Evolutionary conservation across 2,329 filamentous ascomycete genomes (phyloP).

Genomic region (Lasiodiplodia sp.): DNA sequence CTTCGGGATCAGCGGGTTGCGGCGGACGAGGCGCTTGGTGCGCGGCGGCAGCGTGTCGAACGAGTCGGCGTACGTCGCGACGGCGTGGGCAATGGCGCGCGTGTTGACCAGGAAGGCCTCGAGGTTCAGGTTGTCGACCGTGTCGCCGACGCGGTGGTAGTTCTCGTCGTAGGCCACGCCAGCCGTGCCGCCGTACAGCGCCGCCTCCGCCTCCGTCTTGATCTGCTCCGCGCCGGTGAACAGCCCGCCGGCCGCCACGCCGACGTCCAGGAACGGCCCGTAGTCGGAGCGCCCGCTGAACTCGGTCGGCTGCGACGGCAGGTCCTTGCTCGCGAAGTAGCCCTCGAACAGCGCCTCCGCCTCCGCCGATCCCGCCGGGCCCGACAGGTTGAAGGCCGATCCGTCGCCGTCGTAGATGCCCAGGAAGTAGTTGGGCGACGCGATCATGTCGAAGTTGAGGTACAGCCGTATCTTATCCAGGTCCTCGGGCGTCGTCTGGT

Average conservation of each 20-base stretch:
- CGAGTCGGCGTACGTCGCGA: conserved; percentile 44
- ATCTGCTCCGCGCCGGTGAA: conserved; percentile 79
- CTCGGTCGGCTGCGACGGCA: conserved; percentile 71
- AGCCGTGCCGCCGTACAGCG: conserved; percentile 74
- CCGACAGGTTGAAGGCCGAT: conserved; percentile 60
- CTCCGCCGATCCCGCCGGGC: conserved; percentile 71
- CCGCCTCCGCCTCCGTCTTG: conserved; percentile 72
- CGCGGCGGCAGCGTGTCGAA: conserved; percentile 44
- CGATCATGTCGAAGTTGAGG: conserved; percentile 77
- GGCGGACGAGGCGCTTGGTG: not conserved
- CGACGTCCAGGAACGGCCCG: conserved; percentile 75
- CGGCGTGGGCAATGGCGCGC: conserved; percentile 65
- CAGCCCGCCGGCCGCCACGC: conserved; percentile 77
- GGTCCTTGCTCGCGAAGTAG: conserved; percentile 69
- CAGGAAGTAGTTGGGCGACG: conserved; percentile 66
- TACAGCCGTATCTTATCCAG: conserved; percentile 69
- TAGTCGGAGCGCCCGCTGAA: conserved; percentile 86
- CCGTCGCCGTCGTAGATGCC: conserved; percentile 66
- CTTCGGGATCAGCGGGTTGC: not conserved
- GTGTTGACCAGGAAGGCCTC: conserved; percentile 64
- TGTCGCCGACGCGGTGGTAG: conserved; percentile 64
- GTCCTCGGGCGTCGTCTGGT: conserved; percentile 54
- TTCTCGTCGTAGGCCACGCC: conserved; percentile 64
- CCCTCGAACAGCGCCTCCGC: conserved; percentile 72
- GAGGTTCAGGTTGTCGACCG: conserved; percentile 61